These are phyloP conservation scores for Laburnicola sp. DNA, from an alignment of 2,329 filamentous ascomycete species.

Conservation along the genomic window DNA sequence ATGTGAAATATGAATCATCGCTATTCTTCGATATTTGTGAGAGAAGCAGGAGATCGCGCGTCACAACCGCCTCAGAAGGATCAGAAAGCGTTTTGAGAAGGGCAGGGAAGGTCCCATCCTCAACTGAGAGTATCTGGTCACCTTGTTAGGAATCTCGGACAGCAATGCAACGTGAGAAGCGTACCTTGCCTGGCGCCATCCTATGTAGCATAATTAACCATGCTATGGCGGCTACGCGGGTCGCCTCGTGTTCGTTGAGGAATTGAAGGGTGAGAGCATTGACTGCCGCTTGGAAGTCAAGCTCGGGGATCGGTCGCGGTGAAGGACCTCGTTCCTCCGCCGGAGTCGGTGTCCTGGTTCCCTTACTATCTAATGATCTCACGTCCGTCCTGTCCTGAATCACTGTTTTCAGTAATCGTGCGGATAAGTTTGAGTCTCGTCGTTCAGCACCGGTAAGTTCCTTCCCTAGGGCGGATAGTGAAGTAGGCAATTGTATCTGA, in stretches of 20 bases:
- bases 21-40: constrained; percentile 97
- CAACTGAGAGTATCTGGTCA: constrained; percentile 71
- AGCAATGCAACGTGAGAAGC: constrained; percentile 1
- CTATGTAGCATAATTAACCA: constrained; percentile 98
- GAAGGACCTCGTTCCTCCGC: constrained; percentile 51
- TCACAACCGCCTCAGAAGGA: constrained; percentile 92
- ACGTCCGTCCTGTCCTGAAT: constrained; percentile 39
- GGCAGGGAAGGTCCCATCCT: constrained; percentile 95
- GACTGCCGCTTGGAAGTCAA: constrained; percentile 96
- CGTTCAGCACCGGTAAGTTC: constrained; percentile 48
- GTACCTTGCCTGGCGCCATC: constrained; percentile 87
- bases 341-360: constrained; percentile 47
- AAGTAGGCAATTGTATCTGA: constrained; percentile 49
- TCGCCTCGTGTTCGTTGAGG: constrained; percentile 94
- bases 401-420: constrained; percentile 39
- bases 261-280: constrained; percentile 92
- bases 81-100: constrained; percentile 95
- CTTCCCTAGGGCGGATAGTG: constrained; percentile 45
- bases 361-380: constrained; percentile 32
- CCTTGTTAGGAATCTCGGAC: constrained; percentile 11
- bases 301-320: constrained; percentile 59
- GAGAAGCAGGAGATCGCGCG: constrained; percentile 86
- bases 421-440: constrained; percentile 45
- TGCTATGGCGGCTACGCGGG: constrained; percentile 86
- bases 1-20: constrained; percentile 95